Base-by-base conservation (phyloP, 345 rosid species). In the Pistacia vera region DNA sequence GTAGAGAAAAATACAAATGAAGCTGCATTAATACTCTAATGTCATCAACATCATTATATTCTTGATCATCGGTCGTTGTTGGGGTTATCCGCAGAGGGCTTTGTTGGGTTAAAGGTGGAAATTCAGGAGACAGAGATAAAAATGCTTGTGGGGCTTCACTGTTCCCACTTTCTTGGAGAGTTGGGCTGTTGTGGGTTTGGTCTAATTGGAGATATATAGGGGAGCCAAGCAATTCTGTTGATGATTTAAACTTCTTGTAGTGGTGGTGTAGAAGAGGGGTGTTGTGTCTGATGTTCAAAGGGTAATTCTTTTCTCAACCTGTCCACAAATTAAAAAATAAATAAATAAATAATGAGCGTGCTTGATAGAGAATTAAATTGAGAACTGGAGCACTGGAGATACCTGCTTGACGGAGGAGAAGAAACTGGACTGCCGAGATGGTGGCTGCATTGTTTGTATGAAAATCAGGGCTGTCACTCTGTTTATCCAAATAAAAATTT, bases 351-450 rank as follows among this genome's bases (percentile, higher is more conserved):
- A 51, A 36, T 18, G 18, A 5, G 57, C 57, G 1, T 54, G 7
- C 46, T 41, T 41, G 46, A 41, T 0, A 41, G 57, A 4, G 7
- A 54, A 13, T 14, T 22, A 25, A 63, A 77, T n/a, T 64, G 46
- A 56, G 2, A 63, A 14, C 35, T 8, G 56, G 7, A 66, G 4
- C 11, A 11, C 59, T 60, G 30, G 30, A 11, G 35, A 4, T 74
- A 84, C 88, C 84, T 80, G 88, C 38, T 76, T 80, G 56, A 85
- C 85, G 36, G 88, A 85, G 64, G 83, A 81, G 83, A 85, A 87
- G 82, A 25, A 85, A 69, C 60, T 80, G 75, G 79, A 76, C 66
- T 52, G 83, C 73, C 67, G 68, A 67, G 79, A 85, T 33, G 79
- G 75, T 4, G 81, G 83, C 41, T 73, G 83, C 81, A 83, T 85